Base-by-base conservation (phyloP, 176 grass and related monocot species). In the Phyllostachys edulis region DNA sequence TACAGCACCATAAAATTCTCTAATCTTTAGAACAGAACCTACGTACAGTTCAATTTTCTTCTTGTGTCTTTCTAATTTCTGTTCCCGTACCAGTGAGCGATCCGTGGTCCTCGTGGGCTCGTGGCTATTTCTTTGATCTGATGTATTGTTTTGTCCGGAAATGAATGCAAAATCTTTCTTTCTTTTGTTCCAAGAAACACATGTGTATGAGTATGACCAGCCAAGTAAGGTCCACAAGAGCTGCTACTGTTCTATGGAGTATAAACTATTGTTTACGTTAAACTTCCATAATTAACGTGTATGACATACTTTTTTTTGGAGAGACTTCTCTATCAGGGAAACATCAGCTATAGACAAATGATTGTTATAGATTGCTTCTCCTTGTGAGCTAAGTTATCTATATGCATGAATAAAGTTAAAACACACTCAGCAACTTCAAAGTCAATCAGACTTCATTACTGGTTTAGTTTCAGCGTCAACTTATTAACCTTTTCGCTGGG, bases 181-280 rank as follows among this genome's bases (percentile, higher is more conserved):
- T 46, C 15, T 49, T 18, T 49, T 21, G 18, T 1, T 2, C 18
- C 20, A 82, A 20, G 10, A 29, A 39, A 17, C 16, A 13, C 44
- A 17, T 70, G 21, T 20, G 55, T 56, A 34, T 69, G 61, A 85
- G 47, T 47, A 70, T 59, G 75, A 71, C 65, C 65, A n/a, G 3
- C 52, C 27, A 38, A 12, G 71, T 36, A 47, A 67, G 50, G 78
- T 81, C 78, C 49, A 49, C 26, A 68, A 69, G 1, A 41, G 63
- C 40, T 57, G 36, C 4, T n/a, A 2, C 37, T 18, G 51, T 13
- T 79, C 1, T 34, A 47, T 16, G 71, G 18, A 67, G 18, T 18
- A n/a, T n/a, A 45, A 54, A 10, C 60, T 24, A 14, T 39, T 39
- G 51, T 46, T 46, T 85, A 73, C 68, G 12, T 23, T 67, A n/a